Conservation (phyloP, 1,139 yeast genomes). For the Hyphopichia khmerensis region DNA sequence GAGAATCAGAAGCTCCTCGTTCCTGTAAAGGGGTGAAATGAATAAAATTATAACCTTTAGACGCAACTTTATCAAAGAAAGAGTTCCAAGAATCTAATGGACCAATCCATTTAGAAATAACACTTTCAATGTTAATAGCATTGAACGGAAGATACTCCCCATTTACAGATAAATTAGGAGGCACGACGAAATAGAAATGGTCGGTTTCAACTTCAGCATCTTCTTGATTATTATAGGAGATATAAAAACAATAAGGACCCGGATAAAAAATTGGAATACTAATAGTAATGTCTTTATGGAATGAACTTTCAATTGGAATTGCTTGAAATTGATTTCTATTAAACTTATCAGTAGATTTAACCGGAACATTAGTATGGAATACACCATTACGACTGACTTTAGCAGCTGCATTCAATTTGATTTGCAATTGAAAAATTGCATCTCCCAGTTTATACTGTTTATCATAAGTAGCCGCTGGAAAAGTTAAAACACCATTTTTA, state of each 20-base stretch:
- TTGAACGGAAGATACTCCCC: conserved; percentile 66
- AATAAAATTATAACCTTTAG: conserved; percentile 89
- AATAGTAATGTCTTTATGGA: conserved; percentile 60
- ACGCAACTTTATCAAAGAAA: conserved; percentile 57
- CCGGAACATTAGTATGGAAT: conserved; percentile 76
- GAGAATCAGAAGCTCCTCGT: conserved; percentile 87
- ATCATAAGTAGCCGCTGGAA: conserved; percentile 59
- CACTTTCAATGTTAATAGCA: conserved; percentile 80
- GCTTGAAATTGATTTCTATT: conserved; percentile 55
- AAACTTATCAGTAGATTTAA: conserved; percentile 39
- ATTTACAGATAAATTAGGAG: conserved; percentile 67
- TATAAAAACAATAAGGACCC: conserved; percentile 75
- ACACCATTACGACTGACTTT: conserved; percentile 68
- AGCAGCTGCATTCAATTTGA: conserved; percentile 74
- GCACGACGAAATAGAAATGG: conserved; percentile 73
- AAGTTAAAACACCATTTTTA: conserved; percentile 59
- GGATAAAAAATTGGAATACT: conserved; percentile 66
- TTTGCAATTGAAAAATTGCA: conserved; percentile 53
- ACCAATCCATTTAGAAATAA: conserved; percentile 92
- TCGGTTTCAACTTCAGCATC: conserved; percentile 42
- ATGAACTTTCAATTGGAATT: conserved; percentile 45
- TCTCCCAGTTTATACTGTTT: conserved; percentile 36
- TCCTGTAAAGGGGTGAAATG: conserved; percentile 93
- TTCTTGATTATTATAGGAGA: conserved; percentile 43
- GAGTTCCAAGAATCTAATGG: conserved; percentile 60